Conservation (phyloP, 805 yeast genomes). For the Wickerhamiella siamensis region DNA sequence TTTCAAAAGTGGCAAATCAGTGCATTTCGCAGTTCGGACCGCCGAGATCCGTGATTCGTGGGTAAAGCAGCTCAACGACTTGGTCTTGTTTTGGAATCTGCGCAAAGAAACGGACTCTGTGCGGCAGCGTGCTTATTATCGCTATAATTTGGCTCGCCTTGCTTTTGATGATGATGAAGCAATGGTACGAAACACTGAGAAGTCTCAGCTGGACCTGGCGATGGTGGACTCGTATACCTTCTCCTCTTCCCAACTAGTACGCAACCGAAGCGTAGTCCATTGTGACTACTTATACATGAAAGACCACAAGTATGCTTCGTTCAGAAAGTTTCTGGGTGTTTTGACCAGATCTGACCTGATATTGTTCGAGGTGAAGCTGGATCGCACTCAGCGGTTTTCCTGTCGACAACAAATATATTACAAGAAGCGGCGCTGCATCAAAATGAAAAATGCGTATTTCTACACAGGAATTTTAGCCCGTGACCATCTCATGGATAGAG, state of each 20-base stretch:
- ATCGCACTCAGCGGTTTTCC: constrained; percentile 33
- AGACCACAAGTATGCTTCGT: constrained; percentile 51
- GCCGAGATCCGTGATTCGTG: constrained; percentile 39
- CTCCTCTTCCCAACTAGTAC: constrained; percentile 42
- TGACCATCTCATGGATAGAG: constrained; percentile 38
- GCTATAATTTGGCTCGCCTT: constrained; percentile 20
- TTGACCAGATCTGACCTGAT: constrained; percentile 58
- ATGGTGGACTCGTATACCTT: constrained; percentile 38
- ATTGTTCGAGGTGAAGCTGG: constrained; percentile 37
- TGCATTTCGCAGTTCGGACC: constrained; percentile 5
- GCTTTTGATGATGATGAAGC: constrained; percentile 44
- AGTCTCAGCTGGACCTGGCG: constrained; percentile 43
- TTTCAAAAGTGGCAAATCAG: constrained; percentile 7
- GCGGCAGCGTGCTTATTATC: constrained; percentile 5
- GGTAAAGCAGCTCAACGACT: constrained; percentile 37
- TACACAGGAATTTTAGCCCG: constrained; percentile 56
- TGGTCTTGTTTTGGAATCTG: constrained; percentile 46
- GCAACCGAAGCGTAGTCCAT: constrained; percentile 44
- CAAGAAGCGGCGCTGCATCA: constrained; percentile 41
- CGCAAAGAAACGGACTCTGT: constrained; percentile 29
- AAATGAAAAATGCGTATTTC: constrained; percentile 54
- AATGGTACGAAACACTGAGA: constrained; percentile 34
- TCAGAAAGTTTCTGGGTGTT: constrained; percentile 45
- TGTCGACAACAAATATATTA: constrained; percentile 32
- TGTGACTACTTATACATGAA: constrained; percentile 61